Evolutionary conservation across 257 asterid genomes (phyloP).

Genomic region (Verbascum thapsus): DNA sequence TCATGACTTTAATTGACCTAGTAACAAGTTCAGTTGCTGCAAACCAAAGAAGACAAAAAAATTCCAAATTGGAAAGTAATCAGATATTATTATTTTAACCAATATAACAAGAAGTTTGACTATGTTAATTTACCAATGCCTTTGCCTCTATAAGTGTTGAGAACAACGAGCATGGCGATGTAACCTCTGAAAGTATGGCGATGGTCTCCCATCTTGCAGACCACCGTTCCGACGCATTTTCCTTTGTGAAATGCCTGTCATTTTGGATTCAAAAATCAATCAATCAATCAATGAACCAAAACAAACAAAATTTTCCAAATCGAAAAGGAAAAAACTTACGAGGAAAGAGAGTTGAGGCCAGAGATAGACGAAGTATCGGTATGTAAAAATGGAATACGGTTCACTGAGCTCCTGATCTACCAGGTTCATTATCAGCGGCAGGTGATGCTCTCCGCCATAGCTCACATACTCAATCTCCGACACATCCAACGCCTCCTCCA

Average conservation of each 20-base stretch:
- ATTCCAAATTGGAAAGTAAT: no score
- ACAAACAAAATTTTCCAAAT: no score
- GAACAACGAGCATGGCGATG: conserved; percentile 96
- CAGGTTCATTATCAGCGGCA: conserved; percentile 92
- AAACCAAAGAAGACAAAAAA: conserved; percentile 2
- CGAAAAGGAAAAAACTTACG: conserved; percentile 39
- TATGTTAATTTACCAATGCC: conserved; percentile 73
- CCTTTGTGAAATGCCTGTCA: conserved; percentile 81
- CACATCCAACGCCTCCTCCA: conserved; percentile 31
- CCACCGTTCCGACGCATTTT: conserved; percentile 90
- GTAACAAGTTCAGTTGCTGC: conserved; percentile 90
- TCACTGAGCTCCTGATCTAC: conserved; percentile 96
- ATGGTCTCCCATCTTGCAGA: conserved; percentile 97
- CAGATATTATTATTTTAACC: no score
- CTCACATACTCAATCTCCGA: conserved; percentile 56
- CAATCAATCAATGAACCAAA: conserved; percentile 5
- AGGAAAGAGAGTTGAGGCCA: conserved; percentile 96
- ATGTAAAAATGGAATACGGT: conserved; percentile 96
- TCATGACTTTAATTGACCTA: conserved; percentile 76
- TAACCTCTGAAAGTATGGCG: conserved; percentile 87
- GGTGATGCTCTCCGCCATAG: conserved; percentile 96
- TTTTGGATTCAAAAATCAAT: background rate
- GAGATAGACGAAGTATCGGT: conserved; percentile 94
- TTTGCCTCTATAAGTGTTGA: conserved; percentile 77
- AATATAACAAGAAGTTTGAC: background rate